A percentile compares a stretch with the other conserved stretches of the same genome.
Conservation (phyloP, 2,329 filamentous ascomycete species). For the Aspergillus jensenii region DNA sequence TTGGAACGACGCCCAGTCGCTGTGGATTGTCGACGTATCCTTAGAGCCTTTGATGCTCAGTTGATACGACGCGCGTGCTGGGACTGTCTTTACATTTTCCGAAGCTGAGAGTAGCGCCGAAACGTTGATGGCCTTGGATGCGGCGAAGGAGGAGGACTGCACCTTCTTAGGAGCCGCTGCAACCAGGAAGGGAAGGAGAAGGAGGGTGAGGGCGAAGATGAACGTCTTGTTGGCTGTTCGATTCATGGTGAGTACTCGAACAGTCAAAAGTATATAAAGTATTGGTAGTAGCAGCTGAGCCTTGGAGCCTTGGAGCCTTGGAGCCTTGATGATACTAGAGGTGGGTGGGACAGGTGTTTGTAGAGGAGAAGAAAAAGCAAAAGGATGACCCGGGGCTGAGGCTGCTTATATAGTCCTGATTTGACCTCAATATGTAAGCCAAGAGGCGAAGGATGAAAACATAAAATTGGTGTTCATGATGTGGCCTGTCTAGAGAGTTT, state of each 20-base stretch:
- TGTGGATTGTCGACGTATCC: conserved; percentile 26
- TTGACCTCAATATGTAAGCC: neutral
- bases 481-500: neutral
- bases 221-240: neutral
- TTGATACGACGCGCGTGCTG: conserved; percentile 24
- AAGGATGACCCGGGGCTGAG: neutral
- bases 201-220: neutral
- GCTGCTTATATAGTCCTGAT: neutral
- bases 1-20: conserved; percentile 27
- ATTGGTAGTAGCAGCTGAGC: neutral
- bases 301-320: neutral
- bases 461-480: neutral
- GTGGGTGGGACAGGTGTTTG: neutral
- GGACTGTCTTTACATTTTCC: conserved; percentile 23
- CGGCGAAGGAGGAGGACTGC: conserved; percentile 22
- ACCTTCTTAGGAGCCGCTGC: neutral
- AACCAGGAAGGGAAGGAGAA: neutral
- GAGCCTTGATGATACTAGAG: neutral
- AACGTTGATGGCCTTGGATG: conserved; percentile 24
- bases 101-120: conserved; percentile 26
- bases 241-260: neutral
- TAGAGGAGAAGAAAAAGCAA: neutral
- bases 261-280: conserved; percentile 9
- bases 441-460: neutral
- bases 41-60: conserved; percentile 19